Conservation (phyloP, 2,329 filamentous ascomycete species). For the Orbilia blumenaviensis region DNA sequence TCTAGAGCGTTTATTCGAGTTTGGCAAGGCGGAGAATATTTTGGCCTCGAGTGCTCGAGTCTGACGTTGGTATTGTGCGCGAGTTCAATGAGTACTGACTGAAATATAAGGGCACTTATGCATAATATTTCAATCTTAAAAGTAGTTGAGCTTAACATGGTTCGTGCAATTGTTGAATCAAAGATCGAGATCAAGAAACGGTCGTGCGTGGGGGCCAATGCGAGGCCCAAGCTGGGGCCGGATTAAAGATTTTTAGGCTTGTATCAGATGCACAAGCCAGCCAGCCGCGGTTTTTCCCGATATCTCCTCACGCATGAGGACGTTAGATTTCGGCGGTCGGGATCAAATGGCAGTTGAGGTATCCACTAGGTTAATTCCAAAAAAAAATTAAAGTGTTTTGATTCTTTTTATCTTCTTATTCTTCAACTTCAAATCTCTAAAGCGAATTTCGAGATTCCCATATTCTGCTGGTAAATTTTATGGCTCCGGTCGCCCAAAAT, state of each 20-base stretch:
- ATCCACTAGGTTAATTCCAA: slow-evolving; percentile 17
- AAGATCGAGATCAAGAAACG: not conserved
- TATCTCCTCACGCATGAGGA: not conserved
- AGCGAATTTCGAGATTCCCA: not conserved
- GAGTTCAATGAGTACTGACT: no score
- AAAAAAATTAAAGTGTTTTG: not conserved
- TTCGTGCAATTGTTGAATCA: not conserved
- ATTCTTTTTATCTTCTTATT: slow-evolving; percentile 6
- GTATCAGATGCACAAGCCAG: slow-evolving; percentile 36
- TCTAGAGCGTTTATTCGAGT: not conserved
- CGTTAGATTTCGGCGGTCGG: slow-evolving; percentile 1
- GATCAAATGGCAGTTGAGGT: slow-evolving; percentile 4
- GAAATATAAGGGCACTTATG: no score
- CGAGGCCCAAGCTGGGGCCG: not conserved
- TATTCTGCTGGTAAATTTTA: not conserved
- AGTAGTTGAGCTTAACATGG: not conserved
- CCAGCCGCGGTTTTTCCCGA: slow-evolving; percentile 45
- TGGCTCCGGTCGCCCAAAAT: no score
- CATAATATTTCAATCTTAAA: no score
- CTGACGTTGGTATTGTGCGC: not conserved
- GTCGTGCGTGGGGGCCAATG: not conserved
- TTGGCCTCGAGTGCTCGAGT: not conserved
- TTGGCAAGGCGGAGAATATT: not conserved
- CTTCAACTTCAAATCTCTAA: not conserved
- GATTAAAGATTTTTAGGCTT: slow-evolving; percentile 22